Conservation (phyloP, 2,329 filamentous ascomycete species). For the Periconia sp. region DNA sequence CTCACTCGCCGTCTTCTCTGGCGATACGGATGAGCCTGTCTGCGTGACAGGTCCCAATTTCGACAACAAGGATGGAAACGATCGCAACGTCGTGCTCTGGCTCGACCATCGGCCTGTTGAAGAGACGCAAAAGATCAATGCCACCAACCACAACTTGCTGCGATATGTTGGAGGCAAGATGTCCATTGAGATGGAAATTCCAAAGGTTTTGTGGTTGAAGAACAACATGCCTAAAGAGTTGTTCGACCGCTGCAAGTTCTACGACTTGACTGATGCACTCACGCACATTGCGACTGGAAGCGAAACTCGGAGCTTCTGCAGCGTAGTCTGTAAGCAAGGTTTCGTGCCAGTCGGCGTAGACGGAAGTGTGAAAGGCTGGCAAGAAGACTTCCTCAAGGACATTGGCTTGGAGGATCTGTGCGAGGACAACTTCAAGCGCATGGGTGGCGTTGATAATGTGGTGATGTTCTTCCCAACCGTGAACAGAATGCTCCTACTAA, state of each 20-base stretch:
- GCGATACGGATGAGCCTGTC: conserved; percentile 88
- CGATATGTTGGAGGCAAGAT: conserved; percentile 97
- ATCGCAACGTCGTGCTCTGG: conserved; percentile 96
- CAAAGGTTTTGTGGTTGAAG: conserved; percentile 97
- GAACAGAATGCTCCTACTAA: conserved; percentile 36
- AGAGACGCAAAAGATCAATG: conserved; percentile 93
- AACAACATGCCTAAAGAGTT: conserved; percentile 94
- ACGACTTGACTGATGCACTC: conserved; percentile 89
- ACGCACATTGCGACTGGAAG: conserved; percentile 93
- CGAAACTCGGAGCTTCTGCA: conserved; percentile 92
- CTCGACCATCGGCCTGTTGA: conserved; percentile 91
- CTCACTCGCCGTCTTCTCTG: conserved; percentile 87
- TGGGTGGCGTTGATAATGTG: conserved; percentile 94
- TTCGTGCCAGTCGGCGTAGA: conserved; percentile 97
- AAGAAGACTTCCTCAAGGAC: conserved; percentile 86
- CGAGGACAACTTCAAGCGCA: conserved; percentile 86
- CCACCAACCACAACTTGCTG: conserved; percentile 87
- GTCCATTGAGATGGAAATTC: conserved; percentile 99
- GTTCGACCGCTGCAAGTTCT: conserved; percentile 95
- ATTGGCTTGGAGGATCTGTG: conserved; percentile 87
- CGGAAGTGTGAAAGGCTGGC: conserved; percentile 97
- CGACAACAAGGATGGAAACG: conserved; percentile 74
- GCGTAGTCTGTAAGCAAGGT: conserved; percentile 95
- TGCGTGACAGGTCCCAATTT: conserved; percentile 90
- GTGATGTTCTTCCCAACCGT: conserved; percentile 64